Base-by-base conservation (phyloP, 192 early-diverging fungal species). In the Backusella parvicylindrica region DNA sequence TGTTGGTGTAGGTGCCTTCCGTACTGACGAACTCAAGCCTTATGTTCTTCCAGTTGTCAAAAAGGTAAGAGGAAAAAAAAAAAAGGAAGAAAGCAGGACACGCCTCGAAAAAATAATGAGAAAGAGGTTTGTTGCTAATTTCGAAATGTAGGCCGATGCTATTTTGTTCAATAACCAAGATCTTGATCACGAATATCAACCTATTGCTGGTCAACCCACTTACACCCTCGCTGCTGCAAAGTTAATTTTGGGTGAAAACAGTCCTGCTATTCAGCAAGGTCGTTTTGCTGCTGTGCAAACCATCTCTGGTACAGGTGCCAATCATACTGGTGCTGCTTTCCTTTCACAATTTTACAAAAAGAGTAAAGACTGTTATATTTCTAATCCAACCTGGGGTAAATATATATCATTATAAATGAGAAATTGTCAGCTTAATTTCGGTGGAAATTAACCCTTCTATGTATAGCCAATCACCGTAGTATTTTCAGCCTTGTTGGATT, bases 321-420 rank as follows among this genome's bases (percentile, higher is more conserved):
- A 90, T 67, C 91, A 94, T 70, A 82, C 95, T 15, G 98, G 90
- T 38, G 95, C 94, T 4, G 87, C 88, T 40, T 96, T 99, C 75
- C 86, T 99, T 70, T 77, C 84, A 67, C 84, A 90, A 75, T 95
- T 93, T 81, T 92, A 89, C 72, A 84, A 80, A 7, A 81, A 84
- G 67, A 84, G 79, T 65, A 89, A 89, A 21, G 86, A 88, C 23
- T 87, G 94, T 60, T 95, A 94, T 70, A 90, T 99, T 69, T 97
- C 97, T 71, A 93, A 97, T 74, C 98, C 98, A 13, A 99, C 96
- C 12, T 99, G 98, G 98, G 95, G 93, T 92, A 81, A 75, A 82
- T 69, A 69, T 69, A 12, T 47, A 26, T 31, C n/a, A 18, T 47
- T 47, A 43, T 23, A 70, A 12, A 70, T 47, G 16, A 31, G 11